A percentile compares a stretch with the other conserved stretches of the same genome.
Evolutionary conservation across 2,329 filamentous ascomycete genomes (phyloP).

Genomic region (Cladorrhinum sp.): DNA sequence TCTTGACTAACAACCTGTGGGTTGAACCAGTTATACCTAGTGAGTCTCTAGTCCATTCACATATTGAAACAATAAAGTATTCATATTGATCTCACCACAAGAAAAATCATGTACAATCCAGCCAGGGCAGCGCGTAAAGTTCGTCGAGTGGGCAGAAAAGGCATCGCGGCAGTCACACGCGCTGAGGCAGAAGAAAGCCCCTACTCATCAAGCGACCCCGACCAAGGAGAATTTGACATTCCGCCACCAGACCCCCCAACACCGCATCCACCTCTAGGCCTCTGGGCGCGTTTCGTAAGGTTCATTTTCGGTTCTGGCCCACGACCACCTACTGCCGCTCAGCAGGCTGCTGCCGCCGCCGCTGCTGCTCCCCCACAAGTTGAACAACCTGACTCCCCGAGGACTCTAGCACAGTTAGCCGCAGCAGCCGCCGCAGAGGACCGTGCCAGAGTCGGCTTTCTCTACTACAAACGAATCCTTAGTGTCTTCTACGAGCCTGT

Average conservation of each 20-base stretch:
- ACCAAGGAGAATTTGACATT: not conserved
- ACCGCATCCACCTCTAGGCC: not conserved
- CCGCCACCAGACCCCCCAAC: not conserved
- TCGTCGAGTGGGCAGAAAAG: not conserved
- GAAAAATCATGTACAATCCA: not conserved
- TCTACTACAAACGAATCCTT: too few species aligned
- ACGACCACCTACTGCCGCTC: not conserved
- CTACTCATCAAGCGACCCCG: not conserved
- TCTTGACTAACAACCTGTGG: not conserved
- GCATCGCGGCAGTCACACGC: not conserved
- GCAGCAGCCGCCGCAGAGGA: too few species aligned
- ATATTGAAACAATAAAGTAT: not conserved
- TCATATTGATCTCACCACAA: not conserved
- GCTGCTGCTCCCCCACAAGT: too few species aligned
- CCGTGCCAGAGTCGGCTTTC: too few species aligned
- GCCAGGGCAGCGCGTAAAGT: not conserved
- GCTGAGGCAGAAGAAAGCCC: not conserved
- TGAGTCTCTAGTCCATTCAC: not conserved
- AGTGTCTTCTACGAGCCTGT: too few species aligned
- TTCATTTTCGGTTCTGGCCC: not conserved
- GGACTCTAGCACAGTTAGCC: too few species aligned
- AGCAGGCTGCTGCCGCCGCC: too few species aligned
- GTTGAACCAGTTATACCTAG: not conserved
- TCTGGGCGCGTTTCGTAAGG: not conserved
- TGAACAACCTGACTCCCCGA: too few species aligned